Conservation (phyloP, 768 basidiomycete genomes). For the Rubroboletus satanas region DNA sequence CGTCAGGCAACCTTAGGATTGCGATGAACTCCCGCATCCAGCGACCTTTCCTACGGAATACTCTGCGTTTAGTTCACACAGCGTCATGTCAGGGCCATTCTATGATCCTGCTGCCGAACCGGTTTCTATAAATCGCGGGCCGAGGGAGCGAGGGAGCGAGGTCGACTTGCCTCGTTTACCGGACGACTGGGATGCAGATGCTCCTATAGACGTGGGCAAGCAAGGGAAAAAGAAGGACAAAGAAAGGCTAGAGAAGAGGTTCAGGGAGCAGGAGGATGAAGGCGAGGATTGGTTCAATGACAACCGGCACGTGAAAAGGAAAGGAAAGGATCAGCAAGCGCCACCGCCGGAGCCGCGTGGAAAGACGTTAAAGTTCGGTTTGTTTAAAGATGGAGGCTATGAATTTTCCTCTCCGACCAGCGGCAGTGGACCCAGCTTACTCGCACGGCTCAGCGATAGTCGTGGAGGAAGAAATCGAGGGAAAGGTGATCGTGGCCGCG, state of each 20-base stretch:
- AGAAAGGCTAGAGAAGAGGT: constrained; percentile 51
- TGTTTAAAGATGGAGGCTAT: constrained; percentile 28
- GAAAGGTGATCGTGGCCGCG: constrained; percentile 2
- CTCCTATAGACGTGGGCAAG: constrained; percentile 61
- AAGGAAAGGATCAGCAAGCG: constrained; percentile 17
- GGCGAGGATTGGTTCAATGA: constrained; percentile 64
- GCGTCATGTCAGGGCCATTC: constrained; percentile 65
- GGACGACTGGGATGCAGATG: constrained; percentile 44
- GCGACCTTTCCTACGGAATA: constrained; percentile 45
- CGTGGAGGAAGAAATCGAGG: constrained; percentile 4
- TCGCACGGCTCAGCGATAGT: constrained; percentile 33
- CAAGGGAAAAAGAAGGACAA: constrained; percentile 59
- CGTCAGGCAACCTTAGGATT: constrained; percentile 47
- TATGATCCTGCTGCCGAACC: constrained; percentile 40
- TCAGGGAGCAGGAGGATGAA: constrained; percentile 52
- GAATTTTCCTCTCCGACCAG: constrained; percentile 21
- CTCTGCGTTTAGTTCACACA: constrained; percentile 66
- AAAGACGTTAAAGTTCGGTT: constrained; percentile 38
- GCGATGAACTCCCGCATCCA: constrained; percentile 42
- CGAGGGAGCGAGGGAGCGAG: constrained; percentile 33
- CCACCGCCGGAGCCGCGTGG: constrained; percentile 10
- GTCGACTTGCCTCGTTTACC: constrained; percentile 31
- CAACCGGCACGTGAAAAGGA: constrained; percentile 29
- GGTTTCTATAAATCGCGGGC: constrained; percentile 31
- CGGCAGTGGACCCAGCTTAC: constrained; percentile 27